phyloP scores from a whole-genome alignment of 2,329 filamentous ascomycete species.

The Phoma sp. region DNA sequence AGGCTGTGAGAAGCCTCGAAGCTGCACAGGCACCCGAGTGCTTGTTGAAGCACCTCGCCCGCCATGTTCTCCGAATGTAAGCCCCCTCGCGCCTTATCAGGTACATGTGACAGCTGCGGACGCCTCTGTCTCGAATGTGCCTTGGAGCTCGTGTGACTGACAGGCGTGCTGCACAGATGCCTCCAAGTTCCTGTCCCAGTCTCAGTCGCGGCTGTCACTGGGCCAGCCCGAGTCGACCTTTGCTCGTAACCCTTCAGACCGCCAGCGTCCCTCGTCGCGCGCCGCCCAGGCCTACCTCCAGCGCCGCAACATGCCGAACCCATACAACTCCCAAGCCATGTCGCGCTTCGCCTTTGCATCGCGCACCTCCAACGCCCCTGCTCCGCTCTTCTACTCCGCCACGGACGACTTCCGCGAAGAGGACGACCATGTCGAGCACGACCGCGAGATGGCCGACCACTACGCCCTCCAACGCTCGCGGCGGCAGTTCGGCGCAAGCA shows the following conservation, averaged over 20 bases:
- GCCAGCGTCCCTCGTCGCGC: slow-evolving; percentile 54
- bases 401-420: slow-evolving; percentile 91
- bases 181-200: slow-evolving; percentile 96
- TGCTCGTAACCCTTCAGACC: slow-evolving; percentile 56
- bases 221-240: slow-evolving; percentile 59
- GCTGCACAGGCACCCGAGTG: slow-evolving; percentile 26
- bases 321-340: slow-evolving; percentile 74
- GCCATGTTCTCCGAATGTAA: slow-evolving; percentile 89
- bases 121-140: slow-evolving; percentile 36
- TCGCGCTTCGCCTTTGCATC: slow-evolving; percentile 81
- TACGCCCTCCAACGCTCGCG: slow-evolving; percentile 90
- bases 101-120: slow-evolving; percentile 40
- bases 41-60: slow-evolving; percentile 15
- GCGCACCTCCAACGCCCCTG: slow-evolving; percentile 76
- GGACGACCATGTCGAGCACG: slow-evolving; percentile 89
- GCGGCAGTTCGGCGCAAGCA: slow-evolving; percentile 83
- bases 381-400: slow-evolving; percentile 92
- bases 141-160: slow-evolving; percentile 52
- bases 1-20: slow-evolving; percentile 9
- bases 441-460: slow-evolving; percentile 90
- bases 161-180: slow-evolving; percentile 70
- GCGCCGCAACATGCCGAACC: slow-evolving; percentile 66
- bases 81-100: slow-evolving; percentile 51
- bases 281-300: slow-evolving; percentile 58
- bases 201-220: slow-evolving; percentile 86